Conservation (phyloP, 129 eudicot species). For the Tanacetum coccineum region DNA sequence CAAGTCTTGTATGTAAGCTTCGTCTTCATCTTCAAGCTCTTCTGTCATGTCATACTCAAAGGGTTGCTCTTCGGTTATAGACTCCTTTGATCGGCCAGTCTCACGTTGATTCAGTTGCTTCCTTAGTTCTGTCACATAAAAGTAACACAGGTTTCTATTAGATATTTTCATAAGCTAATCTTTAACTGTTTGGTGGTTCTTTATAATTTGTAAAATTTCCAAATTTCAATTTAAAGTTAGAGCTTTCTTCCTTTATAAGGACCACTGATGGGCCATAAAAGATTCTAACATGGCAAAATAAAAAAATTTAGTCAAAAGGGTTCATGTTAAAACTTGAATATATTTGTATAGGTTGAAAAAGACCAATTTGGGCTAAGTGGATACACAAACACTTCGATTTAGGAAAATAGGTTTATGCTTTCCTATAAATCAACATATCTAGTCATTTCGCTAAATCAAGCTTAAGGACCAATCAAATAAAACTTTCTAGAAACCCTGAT, state of each 20-base stretch:
- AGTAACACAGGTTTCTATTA: conserved; percentile 2
- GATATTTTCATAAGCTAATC: neutral
- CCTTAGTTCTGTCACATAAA: conserved; percentile 56
- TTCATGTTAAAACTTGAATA: too few relatives aligned
- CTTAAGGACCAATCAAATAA: too few relatives aligned
- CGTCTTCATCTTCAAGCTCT: too few relatives aligned
- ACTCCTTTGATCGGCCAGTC: conserved; percentile 48
- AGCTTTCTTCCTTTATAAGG: neutral
- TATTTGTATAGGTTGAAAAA: too few relatives aligned
- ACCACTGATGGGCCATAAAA: neutral
- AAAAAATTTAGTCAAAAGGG: neutral
- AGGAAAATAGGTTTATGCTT: too few relatives aligned
- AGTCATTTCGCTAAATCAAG: too few relatives aligned
- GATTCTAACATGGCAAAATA: neutral
- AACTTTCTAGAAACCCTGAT: too few relatives aligned
- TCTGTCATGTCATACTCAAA: too few relatives aligned
- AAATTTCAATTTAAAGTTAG: too few relatives aligned
- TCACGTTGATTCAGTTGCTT: conserved; percentile 77
- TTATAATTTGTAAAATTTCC: neutral
- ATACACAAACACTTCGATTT: too few relatives aligned
- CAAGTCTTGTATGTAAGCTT: conserved; percentile 70
- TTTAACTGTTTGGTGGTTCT: neutral
- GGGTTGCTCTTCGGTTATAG: too few relatives aligned
- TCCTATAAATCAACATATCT: neutral
- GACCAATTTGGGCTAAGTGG: too few relatives aligned